phyloP scores from a whole-genome alignment of 73 alveolate species.

The Paramecium bursaria region DNA sequence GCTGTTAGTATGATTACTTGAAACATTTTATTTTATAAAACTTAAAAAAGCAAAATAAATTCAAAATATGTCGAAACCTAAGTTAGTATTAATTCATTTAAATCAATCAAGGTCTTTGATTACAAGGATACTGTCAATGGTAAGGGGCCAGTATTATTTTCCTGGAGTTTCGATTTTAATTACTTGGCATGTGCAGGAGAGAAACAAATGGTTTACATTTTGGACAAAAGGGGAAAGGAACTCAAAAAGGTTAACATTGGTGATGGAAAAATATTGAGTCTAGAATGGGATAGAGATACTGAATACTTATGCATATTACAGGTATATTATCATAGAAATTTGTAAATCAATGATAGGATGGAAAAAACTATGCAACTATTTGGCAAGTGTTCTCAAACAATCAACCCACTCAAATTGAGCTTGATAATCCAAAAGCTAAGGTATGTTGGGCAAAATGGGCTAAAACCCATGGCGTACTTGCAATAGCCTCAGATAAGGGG shows the following conservation, averaged over 20 bases:
- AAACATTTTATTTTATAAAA: too few relatives aligned
- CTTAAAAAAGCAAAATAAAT: too few relatives aligned
- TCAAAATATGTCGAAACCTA: too few relatives aligned
- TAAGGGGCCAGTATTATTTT: slow-evolving; percentile 47
- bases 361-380: slow-evolving; percentile 25
- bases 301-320: slow-evolving; percentile 96
- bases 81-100: too few relatives aligned
- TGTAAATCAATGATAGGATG: slow-evolving; percentile 48
- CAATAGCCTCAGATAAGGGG: slow-evolving; percentile 99
- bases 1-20: slow-evolving; percentile 61
- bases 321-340: slow-evolving; percentile 56
- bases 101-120: slow-evolving; percentile 32
- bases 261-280: slow-evolving; percentile 81
- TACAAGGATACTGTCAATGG: slow-evolving; percentile 64
- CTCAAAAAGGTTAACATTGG: slow-evolving; percentile 83
- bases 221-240: slow-evolving; percentile 86
- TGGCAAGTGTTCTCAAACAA: slow-evolving; percentile 76
- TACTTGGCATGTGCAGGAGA: slow-evolving; percentile 67
- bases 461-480: slow-evolving; percentile 91
- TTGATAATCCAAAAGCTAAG: slow-evolving; percentile 77
- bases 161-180: slow-evolving; percentile 69
- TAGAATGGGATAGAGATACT: slow-evolving; percentile 97
- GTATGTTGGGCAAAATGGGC: slow-evolving; percentile 97
- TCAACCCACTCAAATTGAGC: slow-evolving; percentile 72
- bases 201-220: slow-evolving; percentile 42